Evolutionary conservation across 2,329 filamentous ascomycete species (phyloP), one percentile per base, ranked within the genome.

Genomic region (Ascochyta pisi): DNA sequence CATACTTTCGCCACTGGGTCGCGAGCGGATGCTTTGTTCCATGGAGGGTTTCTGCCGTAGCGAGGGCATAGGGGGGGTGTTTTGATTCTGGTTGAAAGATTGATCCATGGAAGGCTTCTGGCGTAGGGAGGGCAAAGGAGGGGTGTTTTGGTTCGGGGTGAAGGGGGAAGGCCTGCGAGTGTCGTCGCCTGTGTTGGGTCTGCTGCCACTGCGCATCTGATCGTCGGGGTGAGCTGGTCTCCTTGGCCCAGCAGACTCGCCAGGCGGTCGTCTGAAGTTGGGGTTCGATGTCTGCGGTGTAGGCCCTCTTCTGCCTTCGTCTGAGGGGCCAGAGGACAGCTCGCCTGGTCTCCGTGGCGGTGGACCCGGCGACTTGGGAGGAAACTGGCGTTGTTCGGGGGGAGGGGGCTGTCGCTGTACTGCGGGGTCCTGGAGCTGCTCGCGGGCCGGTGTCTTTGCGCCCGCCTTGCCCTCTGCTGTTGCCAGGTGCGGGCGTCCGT

Each of bases 401-500:
- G 56, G 61, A 8, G 58, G 61, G 10, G 37, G 44, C 37, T 59
- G 58, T 16, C 65, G 65, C 42, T 58, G 50, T 23, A 54, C 52
- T 22, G 48, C 54, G 9, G 63, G 61, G 9, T 59, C 58, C 29
- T 55, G 51, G 4, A 54, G 51, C 7, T 57, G 54, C 19, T 52
- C 51, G 1, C 58, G 46, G 7, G 47, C 50, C 31, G 53, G 46
- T 48, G 52, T 52, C 10, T 47, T 50, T 23, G 56, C 54, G 5
- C 62, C 62, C 16, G 62, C 61, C 23, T 69, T 69, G 12, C 62
- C 69, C 53, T 70, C 70, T 43, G 63, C 58, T 5, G 71, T 70
- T 9, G 70, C 71, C 6, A 68, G 55, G 23, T 73, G 67, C 10
- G 71, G 69, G 33, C 68, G 62, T n/a, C 67, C 64, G 43, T 89